Percentiles rank a stretch among this genome's conserved stretches.
Evolutionary conservation across 352 stramenopile genomes (phyloP).

Genomic region (Globisporangium cystogenes): DNA sequence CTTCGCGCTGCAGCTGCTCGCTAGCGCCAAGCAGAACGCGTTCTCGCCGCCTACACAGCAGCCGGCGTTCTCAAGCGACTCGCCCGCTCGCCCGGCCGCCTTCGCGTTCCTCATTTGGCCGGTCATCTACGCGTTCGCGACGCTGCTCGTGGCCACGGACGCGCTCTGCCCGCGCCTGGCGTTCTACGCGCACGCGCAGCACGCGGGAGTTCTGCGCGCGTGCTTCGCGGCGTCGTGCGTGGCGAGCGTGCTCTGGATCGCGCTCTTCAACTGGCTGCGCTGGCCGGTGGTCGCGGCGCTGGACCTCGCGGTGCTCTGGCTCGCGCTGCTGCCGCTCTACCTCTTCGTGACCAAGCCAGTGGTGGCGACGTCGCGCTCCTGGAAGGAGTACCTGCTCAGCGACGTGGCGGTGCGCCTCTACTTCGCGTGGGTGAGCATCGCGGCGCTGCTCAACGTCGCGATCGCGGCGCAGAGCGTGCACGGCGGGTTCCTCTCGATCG

Average conservation of each 20-base stretch:
- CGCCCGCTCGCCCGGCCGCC: conserved; percentile 8
- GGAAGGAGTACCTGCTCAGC: conserved; percentile 47
- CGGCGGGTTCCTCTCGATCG: conserved; percentile 31
- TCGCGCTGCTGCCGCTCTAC: conserved; percentile 54
- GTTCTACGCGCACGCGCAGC: conserved; percentile 10
- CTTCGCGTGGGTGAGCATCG: conserved; percentile 58
- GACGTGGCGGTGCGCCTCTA: conserved; percentile 58
- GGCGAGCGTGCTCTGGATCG: conserved; percentile 14
- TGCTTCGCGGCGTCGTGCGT: conserved; percentile 16
- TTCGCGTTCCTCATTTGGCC: conserved; percentile 19
- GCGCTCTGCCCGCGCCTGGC: conserved; percentile 12
- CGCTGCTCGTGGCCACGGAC: conserved; percentile 17
- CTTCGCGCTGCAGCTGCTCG: conserved; percentile 41
- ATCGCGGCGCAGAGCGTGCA: conserved; percentile 33
- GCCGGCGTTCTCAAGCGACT: conserved; percentile 4
- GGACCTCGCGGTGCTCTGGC: conserved; percentile 50
- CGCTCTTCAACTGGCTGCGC: conserved; percentile 19
- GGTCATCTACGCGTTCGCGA: conserved; percentile 17
- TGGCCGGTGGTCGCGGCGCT: conserved; percentile 29
- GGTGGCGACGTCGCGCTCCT: conserved; percentile 25
- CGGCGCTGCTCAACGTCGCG: conserved; percentile 44
- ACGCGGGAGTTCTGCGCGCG: conserved; percentile 6
- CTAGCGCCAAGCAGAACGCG: conserved; percentile 32
- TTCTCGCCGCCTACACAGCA: conserved; percentile 12
- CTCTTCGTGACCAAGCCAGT: conserved; percentile 43